Evolutionary conservation across 805 yeast genomes (phyloP).

Genomic region (Candida loeiensis): DNA sequence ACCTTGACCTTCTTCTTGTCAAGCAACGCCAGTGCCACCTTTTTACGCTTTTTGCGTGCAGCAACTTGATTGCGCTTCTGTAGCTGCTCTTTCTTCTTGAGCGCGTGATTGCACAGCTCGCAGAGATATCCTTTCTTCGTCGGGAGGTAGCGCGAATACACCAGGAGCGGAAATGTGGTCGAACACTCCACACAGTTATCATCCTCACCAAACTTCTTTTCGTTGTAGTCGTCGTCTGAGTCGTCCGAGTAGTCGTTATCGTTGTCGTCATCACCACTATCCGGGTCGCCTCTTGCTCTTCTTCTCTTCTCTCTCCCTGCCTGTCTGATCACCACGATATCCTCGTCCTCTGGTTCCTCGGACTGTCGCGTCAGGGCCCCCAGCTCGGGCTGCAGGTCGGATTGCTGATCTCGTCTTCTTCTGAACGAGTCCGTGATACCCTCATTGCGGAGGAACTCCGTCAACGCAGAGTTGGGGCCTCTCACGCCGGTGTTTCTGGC

Average conservation of each 20-base stretch:
- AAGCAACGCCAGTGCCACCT: constrained; percentile 78
- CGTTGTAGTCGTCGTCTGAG: constrained; percentile 14
- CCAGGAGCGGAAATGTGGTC: constrained; percentile 54
- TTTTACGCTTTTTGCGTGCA: constrained; percentile 71
- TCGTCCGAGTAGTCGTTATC: constrained; percentile 33
- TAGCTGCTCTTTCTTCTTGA: constrained; percentile 40
- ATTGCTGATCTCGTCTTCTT: constrained; percentile 21
- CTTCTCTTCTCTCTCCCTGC: constrained; percentile 11
- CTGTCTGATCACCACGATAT: constrained; percentile 5
- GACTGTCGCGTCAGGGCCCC: constrained; percentile 16
- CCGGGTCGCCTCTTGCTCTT: constrained; percentile 13
- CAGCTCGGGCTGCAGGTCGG: constrained; percentile 9
- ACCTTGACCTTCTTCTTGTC: constrained; percentile 62
- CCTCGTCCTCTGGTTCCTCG: constrained; percentile 20
- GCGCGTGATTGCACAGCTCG: constrained; percentile 50
- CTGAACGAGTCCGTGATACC: constrained; percentile 85
- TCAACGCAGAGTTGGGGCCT: constrained; percentile 84
- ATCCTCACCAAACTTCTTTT: constrained; percentile 42
- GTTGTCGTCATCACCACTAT: constrained; percentile 26
- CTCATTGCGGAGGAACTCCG: constrained; percentile 82
- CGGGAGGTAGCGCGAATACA: constrained; percentile 55
- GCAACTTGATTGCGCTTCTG: constrained; percentile 52
- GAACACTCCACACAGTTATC: constrained; percentile 66
- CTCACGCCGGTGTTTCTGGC: constrained; percentile 23
- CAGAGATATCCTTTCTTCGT: constrained; percentile 64